These are phyloP conservation scores for Borovskyia barvae DNA, from an alignment of 208 protist genomes.

Conservation along the genomic window DNA sequence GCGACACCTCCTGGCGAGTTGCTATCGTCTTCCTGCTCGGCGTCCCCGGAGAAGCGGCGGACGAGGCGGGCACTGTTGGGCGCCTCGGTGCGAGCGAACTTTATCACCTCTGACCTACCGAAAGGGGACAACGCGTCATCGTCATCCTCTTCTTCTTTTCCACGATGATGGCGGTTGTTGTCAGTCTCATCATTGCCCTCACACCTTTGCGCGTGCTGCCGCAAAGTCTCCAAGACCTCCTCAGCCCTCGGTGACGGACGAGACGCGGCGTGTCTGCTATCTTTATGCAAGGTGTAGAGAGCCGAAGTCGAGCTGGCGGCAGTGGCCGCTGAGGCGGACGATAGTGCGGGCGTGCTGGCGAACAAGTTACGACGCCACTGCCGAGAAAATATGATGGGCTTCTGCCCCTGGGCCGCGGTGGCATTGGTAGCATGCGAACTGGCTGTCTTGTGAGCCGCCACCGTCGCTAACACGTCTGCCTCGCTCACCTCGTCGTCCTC, in stretches of 20 bases:
- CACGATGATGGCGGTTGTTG: not conserved
- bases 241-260: constrained; percentile 1
- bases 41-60: too few relatives aligned
- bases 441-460: constrained; percentile 12
- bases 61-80: too few relatives aligned
- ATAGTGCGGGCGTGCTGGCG: too few relatives aligned
- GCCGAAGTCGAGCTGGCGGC: not conserved
- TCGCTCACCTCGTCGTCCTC: constrained; percentile 12
- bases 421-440: not conserved
- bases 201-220: too few relatives aligned
- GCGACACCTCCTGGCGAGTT: too few relatives aligned
- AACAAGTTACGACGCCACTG: constrained; percentile 30
- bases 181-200: not conserved
- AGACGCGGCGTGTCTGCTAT: too few relatives aligned
- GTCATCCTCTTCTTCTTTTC: constrained; percentile 3
- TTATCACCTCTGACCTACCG: constrained; percentile 22
- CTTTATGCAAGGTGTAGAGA: too few relatives aligned
- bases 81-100: constrained; percentile 9
- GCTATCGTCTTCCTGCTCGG: too few relatives aligned
- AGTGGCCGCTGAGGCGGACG: not conserved
- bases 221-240: not conserved
- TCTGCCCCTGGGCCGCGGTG: not conserved
- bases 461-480: constrained; percentile 9
- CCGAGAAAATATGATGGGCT: constrained; percentile 21
- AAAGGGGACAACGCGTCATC: constrained; percentile 12